These are phyloP conservation scores for Leishmania aethiopica DNA, from an alignment of 208 protist genomes.

Conservation along the genomic window DNA sequence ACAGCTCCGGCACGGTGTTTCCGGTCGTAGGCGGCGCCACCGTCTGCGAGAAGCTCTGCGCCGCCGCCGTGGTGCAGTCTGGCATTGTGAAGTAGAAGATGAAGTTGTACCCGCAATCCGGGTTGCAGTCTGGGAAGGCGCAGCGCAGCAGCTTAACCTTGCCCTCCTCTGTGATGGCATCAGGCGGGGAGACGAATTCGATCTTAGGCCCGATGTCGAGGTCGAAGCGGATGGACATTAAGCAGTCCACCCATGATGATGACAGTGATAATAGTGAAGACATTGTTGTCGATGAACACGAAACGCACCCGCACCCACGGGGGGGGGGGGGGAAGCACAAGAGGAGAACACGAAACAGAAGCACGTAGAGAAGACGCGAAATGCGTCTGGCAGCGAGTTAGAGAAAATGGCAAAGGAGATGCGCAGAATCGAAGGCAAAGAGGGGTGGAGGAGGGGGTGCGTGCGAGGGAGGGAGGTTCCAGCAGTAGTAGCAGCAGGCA, in stretches of 20 bases:
- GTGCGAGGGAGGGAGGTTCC: background rate
- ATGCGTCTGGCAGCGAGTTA: background rate
- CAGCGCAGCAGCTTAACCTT: slow-evolving; percentile 45
- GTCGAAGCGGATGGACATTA: slow-evolving; percentile 88
- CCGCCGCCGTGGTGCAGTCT: slow-evolving; percentile 47
- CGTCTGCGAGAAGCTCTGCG: slow-evolving; percentile 31
- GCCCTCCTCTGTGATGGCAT: slow-evolving; percentile 63
- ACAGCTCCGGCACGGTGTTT: slow-evolving; percentile 50
- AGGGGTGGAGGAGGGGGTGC: background rate
- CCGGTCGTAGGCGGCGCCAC: slow-evolving; percentile 24
- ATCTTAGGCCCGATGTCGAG: slow-evolving; percentile 82
- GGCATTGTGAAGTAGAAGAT: slow-evolving; percentile 86
- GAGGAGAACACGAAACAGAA: background rate
- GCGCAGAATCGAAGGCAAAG: background rate
- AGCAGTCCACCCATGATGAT: slow-evolving; percentile 77
- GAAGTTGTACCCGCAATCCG: slow-evolving; percentile 80
- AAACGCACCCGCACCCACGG: background rate
- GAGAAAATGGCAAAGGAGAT: background rate
- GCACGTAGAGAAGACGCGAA: background rate
- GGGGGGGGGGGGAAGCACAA: slow-evolving; percentile 23
- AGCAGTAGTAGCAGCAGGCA: background rate
- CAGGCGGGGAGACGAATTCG: slow-evolving; percentile 59
- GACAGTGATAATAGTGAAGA: background rate
- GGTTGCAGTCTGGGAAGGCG: slow-evolving; percentile 89
- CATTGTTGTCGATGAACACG: background rate